phyloP scores from a whole-genome alignment of 345 rosid species.

The Linum lewisii region DNA sequence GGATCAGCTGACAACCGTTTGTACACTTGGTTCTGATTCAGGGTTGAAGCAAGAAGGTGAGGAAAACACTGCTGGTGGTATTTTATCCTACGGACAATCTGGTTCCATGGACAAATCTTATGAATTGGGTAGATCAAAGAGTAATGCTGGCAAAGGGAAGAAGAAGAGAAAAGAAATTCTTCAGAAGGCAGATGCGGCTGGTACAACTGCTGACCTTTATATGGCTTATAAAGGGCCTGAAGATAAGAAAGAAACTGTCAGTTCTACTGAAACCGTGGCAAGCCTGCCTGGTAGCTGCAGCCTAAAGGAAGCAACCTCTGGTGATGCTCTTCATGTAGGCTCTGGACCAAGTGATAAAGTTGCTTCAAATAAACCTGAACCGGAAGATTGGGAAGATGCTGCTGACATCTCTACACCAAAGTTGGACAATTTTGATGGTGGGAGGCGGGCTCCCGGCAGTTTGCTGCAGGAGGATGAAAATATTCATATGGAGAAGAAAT shows the following conservation, averaged over 20 bases:
- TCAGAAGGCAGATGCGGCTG: conserved; percentile 93
- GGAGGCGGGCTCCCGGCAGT: conserved; percentile 20
- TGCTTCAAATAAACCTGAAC: conserved; percentile 49
- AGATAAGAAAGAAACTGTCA: conserved; percentile 50
- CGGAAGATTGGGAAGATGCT: conserved; percentile 97
- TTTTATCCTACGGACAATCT: conserved; percentile 20
- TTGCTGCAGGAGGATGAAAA: conserved; percentile 28
- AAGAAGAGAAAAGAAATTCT: conserved; percentile 58
- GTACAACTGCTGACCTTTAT: conserved; percentile 71
- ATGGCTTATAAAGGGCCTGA: conserved; percentile 86
- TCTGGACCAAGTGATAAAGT: conserved; percentile 22
- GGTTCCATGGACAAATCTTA: conserved; percentile 40
- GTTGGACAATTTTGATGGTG: conserved; percentile 38
- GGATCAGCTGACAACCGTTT: conserved; percentile 22
- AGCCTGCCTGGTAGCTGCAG: conserved; percentile 17
- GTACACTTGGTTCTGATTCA: conserved; percentile 22
- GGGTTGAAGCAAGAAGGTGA: conserved; percentile 21
- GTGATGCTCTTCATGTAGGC: conserved; percentile 20
- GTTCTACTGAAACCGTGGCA: conserved; percentile 25
- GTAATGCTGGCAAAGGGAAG: conserved; percentile 31
- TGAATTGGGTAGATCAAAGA: conserved; percentile 41
- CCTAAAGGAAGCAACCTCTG: conserved; percentile 30
- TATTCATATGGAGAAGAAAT: conserved; percentile 47
- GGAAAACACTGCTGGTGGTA: conserved; percentile 26
- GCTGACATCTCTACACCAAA: conserved; percentile 79